Evolutionary conservation across 805 yeast genomes (phyloP), one percentile per base, ranked within the genome.

Genomic region (Myxozyma nipponensis): DNA sequence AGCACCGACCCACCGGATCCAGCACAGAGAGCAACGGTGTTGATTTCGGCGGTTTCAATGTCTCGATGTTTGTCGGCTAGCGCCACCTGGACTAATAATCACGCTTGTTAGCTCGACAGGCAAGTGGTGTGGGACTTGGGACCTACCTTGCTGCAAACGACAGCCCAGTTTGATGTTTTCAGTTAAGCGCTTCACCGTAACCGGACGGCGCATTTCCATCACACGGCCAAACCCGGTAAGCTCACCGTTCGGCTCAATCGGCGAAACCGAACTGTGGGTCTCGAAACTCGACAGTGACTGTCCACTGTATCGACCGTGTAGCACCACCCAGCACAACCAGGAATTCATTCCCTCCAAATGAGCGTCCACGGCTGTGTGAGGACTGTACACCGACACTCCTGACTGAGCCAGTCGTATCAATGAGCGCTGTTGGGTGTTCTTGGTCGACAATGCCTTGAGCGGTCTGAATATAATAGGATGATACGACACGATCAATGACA

Each of bases 331-430:
- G 0, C 79, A 84, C 38, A 93, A 73, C 84, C 95, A 93, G 65
- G 89, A 98, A 60, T 93, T 93, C 55, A 93, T 96, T 21, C 98
- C 98, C n/a, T 84, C 85, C 10, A 69, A 67, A 7, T 93, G 93
- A 22, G 97, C 91, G 68, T 93, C 98, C 2, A 93, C 85, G 0
- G 98, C 89, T 0, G 98, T 91, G 64, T 93, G 99, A 23, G 99
- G 98, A 48, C 84, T 84, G 66, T 93, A 93, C 1, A 93, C 98
- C 43, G 89, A 79, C 49, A 93, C 78, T n/a, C 86, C 85, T 52
- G 81, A 76, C 57, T 81, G 82, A 46, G 88, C 82, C 61, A 93
- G 74, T 47, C 77, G 76, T 36, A 91, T 66, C 47, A 91, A 72
- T 4, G 95, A 85, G 21, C 69, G 69, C 63, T 93, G 97, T 66